Evolutionary conservation across 306 rosid genomes (phyloP).

Genomic region (Sophora flavescens): DNA sequence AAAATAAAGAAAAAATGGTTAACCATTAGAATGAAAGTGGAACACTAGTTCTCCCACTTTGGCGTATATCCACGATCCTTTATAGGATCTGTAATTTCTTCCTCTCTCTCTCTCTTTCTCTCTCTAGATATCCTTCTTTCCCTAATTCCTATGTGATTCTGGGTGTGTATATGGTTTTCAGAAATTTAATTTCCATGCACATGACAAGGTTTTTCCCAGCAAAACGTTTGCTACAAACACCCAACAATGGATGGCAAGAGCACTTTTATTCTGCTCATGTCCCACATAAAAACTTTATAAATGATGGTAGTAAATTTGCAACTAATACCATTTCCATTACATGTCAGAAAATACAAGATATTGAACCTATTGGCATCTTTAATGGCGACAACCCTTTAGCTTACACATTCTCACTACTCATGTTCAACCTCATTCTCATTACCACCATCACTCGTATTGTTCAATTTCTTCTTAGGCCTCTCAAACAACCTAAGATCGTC

Average conservation of each 20-base stretch:
- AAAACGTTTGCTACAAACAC: conserved; percentile 32
- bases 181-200: conserved; percentile 42
- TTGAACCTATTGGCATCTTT: conserved; percentile 44
- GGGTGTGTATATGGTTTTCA: conserved; percentile 15
- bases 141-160: background rate
- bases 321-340: background rate
- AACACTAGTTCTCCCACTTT: conserved; percentile 55
- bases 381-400: conserved; percentile 56
- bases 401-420: conserved; percentile 50
- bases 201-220: conserved; percentile 65
- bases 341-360: background rate
- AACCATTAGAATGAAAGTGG: conserved; percentile 41
- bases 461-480: conserved; percentile 71
- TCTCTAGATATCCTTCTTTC: background rate
- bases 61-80: conserved; percentile 62
- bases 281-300: background rate
- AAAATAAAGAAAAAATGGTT: conserved; percentile 40
- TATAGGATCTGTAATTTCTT: background rate
- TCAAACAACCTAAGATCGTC: conserved; percentile 72
- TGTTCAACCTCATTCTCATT: conserved; percentile 57
- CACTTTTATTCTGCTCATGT: conserved; percentile 3
- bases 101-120: background rate
- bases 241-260: conserved; percentile 34
- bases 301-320: background rate
- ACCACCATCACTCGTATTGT: conserved; percentile 41